phyloP scores from a whole-genome alignment of 192 early-diverging fungal genomes.

The Backusella mclennaniae region DNA sequence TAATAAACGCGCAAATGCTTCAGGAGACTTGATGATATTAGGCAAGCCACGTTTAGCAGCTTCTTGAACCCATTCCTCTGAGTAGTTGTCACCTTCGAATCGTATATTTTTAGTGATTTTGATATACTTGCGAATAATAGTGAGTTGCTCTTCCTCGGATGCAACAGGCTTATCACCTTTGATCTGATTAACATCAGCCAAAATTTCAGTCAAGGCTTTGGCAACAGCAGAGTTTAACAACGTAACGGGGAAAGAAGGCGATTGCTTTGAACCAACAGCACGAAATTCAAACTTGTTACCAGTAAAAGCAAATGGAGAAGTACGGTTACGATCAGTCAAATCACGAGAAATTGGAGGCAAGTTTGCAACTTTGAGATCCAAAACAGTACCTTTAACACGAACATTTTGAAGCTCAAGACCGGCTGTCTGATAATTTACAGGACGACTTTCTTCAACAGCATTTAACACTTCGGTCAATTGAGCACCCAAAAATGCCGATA shows the following conservation, averaged over 20 bases:
- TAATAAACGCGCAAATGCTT: slow-evolving; percentile 84
- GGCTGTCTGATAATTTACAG: slow-evolving; percentile 83
- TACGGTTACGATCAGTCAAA: slow-evolving; percentile 98
- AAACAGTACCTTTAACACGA: slow-evolving; percentile 90
- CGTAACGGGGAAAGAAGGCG: slow-evolving; percentile 92
- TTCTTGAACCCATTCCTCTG: slow-evolving; percentile 88
- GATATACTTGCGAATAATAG: slow-evolving; percentile 85
- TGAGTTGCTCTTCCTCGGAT: slow-evolving; percentile 85
- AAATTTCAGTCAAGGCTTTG: slow-evolving; percentile 75
- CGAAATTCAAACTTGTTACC: slow-evolving; percentile 99
- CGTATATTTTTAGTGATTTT: slow-evolving; percentile 77
- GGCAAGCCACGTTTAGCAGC: slow-evolving; percentile 93
- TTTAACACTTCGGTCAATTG: slow-evolving; percentile 94
- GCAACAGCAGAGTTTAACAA: slow-evolving; percentile 92
- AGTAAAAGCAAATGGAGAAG: slow-evolving; percentile 98
- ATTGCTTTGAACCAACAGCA: slow-evolving; percentile 97
- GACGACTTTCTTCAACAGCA: slow-evolving; percentile 85
- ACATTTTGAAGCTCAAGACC: slow-evolving; percentile 78
- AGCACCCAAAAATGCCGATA: slow-evolving; percentile 96
- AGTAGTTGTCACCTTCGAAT: slow-evolving; percentile 98
- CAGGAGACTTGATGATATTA: slow-evolving; percentile 89
- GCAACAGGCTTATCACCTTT: slow-evolving; percentile 77
- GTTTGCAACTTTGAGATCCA: slow-evolving; percentile 95
- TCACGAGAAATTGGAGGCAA: slow-evolving; percentile 91
- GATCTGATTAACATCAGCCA: slow-evolving; percentile 69